phyloP scores from a whole-genome alignment of 192 early-diverging fungal species.

The Rhizophagus prolifer region DNA sequence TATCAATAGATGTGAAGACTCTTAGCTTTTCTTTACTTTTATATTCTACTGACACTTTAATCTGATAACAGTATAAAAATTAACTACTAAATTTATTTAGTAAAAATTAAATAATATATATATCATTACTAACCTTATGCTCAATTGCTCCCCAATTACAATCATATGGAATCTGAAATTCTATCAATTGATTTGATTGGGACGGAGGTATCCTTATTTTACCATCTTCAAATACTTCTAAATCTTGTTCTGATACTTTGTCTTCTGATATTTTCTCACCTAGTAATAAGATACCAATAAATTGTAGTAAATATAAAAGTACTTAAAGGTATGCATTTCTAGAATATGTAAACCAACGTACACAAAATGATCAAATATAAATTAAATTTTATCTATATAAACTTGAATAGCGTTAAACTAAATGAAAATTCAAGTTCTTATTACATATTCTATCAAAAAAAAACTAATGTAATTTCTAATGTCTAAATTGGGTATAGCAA shows the following conservation, averaged over 20 bases:
- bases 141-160: conserved; percentile 40
- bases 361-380: not conserved
- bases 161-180: conserved; percentile 48
- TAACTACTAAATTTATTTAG: not conserved
- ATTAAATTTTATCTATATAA: not conserved
- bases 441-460: not conserved
- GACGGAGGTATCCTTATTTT: conserved; percentile 40
- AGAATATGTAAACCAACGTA: not conserved
- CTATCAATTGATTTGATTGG: conserved; percentile 38
- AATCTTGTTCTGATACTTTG: conserved; percentile 29
- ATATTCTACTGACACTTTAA: conserved; percentile 48
- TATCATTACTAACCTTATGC: conserved; percentile 30
- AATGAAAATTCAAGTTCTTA: not conserved
- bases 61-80: conserved; percentile 34
- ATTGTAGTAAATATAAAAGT: not conserved
- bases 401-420: not conserved
- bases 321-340: not conserved
- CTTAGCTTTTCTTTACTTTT: conserved; percentile 39
- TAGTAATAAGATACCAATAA: not conserved
- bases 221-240: conserved; percentile 41
- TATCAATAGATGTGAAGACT: conserved; percentile 48
- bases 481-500: not conserved
- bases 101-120: not conserved
- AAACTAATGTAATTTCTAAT: no score
- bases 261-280: conserved; percentile 17